Evolutionary conservation across 805 yeast species (phyloP).

Genomic region (Metschnikowia vanudenii): DNA sequence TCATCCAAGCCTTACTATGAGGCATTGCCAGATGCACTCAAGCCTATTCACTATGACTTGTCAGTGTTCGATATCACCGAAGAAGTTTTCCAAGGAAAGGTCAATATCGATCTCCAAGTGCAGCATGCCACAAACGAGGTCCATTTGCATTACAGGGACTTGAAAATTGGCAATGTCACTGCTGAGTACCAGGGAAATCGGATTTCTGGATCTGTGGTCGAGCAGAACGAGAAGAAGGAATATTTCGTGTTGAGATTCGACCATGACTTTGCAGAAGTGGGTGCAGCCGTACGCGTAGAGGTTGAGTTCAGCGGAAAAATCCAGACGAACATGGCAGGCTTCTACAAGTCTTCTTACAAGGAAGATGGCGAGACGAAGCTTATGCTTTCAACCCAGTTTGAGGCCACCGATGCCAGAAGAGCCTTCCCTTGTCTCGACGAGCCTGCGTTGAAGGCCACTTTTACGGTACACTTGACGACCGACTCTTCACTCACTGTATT

Average conservation of each 20-base stretch:
- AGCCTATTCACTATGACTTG: conserved; percentile 73
- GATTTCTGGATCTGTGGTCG: conserved; percentile 23
- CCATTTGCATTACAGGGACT: conserved; percentile 48
- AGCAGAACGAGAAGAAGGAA: conserved; percentile 55
- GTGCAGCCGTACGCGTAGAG: conserved; percentile 25
- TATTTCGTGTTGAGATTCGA: conserved; percentile 59
- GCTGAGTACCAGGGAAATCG: conserved; percentile 26
- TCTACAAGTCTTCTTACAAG: conserved; percentile 47
- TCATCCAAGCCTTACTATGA: conserved; percentile 32
- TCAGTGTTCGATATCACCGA: conserved; percentile 48
- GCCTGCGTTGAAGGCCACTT: conserved; percentile 55
- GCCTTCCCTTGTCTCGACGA: conserved; percentile 61
- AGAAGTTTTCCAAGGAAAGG: conserved; percentile 48
- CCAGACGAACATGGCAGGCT: conserved; percentile 57
- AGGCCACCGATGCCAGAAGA: conserved; percentile 57
- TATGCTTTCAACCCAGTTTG: conserved; percentile 55
- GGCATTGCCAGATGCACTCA: conserved; percentile 61
- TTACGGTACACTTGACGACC: conserved; percentile 44
- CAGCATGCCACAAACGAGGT: conserved; percentile 42
- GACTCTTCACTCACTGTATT: conserved; percentile 38
- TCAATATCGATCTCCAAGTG: conserved; percentile 48
- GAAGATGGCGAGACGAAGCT: conserved; percentile 37
- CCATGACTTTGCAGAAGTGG: conserved; percentile 26
- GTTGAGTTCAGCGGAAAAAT: conserved; percentile 43
- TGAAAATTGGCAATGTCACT: conserved; percentile 26